phyloP scores from a whole-genome alignment of 208 protist genomes.

The Strigomonas culicis region DNA sequence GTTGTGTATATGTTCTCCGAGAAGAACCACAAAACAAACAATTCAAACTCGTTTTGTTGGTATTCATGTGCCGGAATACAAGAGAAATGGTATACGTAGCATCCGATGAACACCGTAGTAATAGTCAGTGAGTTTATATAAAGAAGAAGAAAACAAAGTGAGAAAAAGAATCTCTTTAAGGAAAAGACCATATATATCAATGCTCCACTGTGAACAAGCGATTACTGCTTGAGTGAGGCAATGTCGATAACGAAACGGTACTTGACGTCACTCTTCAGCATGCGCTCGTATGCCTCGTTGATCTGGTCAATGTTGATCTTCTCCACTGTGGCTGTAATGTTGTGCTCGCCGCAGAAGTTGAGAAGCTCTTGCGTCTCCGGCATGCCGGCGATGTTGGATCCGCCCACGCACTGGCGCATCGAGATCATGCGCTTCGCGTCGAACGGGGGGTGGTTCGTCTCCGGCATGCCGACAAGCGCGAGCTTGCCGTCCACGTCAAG shows the following conservation, averaged over 20 bases:
- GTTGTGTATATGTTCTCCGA: not conserved
- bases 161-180: not conserved
- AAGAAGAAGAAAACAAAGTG: constrained; percentile 8
- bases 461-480: constrained; percentile 52
- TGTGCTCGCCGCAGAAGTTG: constrained; percentile 76
- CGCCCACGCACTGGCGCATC: constrained; percentile 23
- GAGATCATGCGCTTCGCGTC: constrained; percentile 27
- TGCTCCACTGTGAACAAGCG: not conserved
- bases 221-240: constrained; percentile 24
- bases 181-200: constrained; percentile 1
- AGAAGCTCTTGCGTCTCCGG: constrained; percentile 83
- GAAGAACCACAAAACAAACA: not conserved
- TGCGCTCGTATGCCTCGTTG: constrained; percentile 74
- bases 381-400: constrained; percentile 67
- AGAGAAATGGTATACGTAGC: no score
- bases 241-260: constrained; percentile 84
- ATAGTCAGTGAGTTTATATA: not conserved
- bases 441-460: constrained; percentile 38
- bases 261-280: constrained; percentile 62
- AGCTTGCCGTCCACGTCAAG: constrained; percentile 49
- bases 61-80: no score
- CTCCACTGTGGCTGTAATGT: constrained; percentile 61
- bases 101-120: no score
- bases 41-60: not conserved
- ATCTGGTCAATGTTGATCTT: constrained; percentile 65